Evolutionary conservation across 306 rosid genomes (phyloP).

Genomic region (Inga leiocalycina): DNA sequence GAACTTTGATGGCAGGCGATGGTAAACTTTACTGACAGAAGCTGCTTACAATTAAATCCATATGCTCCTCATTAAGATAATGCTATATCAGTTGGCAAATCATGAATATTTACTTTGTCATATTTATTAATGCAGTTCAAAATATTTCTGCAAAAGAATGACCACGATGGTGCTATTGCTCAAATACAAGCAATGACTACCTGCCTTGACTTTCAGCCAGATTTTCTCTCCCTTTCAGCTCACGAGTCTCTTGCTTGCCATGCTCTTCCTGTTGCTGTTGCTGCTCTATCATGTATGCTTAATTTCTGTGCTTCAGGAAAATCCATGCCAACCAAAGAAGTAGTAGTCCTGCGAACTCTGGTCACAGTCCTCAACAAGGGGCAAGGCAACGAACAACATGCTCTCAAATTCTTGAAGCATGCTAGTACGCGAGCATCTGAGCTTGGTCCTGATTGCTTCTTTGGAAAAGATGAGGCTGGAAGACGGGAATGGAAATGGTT

Average conservation of each 20-base stretch:
- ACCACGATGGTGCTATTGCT: conserved; percentile 60
- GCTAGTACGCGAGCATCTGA: conserved; percentile 66
- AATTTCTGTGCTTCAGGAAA: conserved; percentile 69
- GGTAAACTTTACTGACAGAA: not conserved
- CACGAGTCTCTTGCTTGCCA: conserved; percentile 98
- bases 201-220: conserved; percentile 85
- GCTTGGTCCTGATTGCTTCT: conserved; percentile 67
- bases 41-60: conserved; percentile 17
- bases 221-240: conserved; percentile 88
- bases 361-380: conserved; percentile 77
- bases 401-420: conserved; percentile 62
- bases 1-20: conserved; percentile 7
- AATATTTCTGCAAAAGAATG: conserved; percentile 83
- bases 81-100: not conserved
- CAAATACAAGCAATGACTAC: conserved; percentile 87
- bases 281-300: conserved; percentile 71
- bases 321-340: conserved; percentile 78
- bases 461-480: conserved; percentile 87
- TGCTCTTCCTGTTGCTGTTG: conserved; percentile 77
- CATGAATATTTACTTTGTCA: conserved; percentile 29
- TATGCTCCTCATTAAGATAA: conserved; percentile 31
- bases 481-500: conserved; percentile 90
- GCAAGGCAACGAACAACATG: conserved; percentile 63
- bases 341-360: conserved; percentile 80
- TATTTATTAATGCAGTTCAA: conserved; percentile 65